Base-by-base conservation (phyloP, 2,329 filamentous ascomycete species). In the Pseudocercospora fuligena region DNA sequence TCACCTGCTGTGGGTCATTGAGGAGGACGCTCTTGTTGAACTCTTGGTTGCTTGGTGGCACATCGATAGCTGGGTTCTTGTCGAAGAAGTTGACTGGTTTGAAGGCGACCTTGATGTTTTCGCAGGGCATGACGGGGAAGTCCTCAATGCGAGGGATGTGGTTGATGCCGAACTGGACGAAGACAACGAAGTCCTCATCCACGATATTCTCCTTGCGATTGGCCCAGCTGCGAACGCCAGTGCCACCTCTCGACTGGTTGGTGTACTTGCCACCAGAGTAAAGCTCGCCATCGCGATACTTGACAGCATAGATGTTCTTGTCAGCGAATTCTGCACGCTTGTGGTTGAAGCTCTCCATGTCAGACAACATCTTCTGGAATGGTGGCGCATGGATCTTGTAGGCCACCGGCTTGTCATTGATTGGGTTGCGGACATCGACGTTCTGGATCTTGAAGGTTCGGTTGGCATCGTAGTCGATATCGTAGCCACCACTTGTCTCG, bases 81-180 rank as follows among this genome's bases (percentile, higher is more conserved):
- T 79, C 80, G 69, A 87, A 87, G 79, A 87, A 87, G 70, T 87
- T 84, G 9, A 80, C 78, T 0, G 85, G 84, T 47, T 82, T 80
- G 61, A 86, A 77, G 27, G 82, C 77, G 5, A 86, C 70, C 67
- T 81, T 79, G 67, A 83, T 80, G 43, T 83, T 82, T 68, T 85
- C 83, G 1, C 79, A 77, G 0, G 83, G 83, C 77, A 82, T 82
- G 25, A 85, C 82, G 3, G 83, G 83, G 80, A 81, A 85, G 67
- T 85, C 83, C 70, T 85, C 83, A 1, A 81, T 77, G n/a, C 83
- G 70, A 7, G 83, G 83, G 64, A 85, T 85, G 82, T 88, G 86
- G 29, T 86, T 88, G 66, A 88, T 82, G 21, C 85, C 85, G 33
- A 87, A 86, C 71, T 88, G 86, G 19, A 87, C 76, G 66, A 82